Evolutionary conservation across 1,284 basidiomycete species (phyloP), one percentile per base, ranked within the genome.

Genomic region (Vanrija pseudolonga): DNA sequence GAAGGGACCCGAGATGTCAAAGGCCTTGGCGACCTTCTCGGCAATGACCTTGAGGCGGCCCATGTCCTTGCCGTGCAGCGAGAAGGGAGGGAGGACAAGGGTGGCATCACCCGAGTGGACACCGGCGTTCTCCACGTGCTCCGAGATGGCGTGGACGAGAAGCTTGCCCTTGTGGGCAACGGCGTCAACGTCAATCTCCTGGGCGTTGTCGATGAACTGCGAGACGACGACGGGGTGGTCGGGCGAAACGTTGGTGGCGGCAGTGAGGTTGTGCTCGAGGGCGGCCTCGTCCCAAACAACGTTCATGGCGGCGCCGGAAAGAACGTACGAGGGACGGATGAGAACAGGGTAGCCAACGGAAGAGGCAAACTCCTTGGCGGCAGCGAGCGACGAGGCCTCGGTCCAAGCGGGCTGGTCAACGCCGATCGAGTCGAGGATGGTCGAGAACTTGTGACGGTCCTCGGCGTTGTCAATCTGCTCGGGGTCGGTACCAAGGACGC

Each of bases 241-340:
- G 43, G 93, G 93, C 11, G 96, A 98, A 57, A 98, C 95, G 56
- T 89, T 85, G 43, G 96, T 90, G 12, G 96, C 96, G 12, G 90
- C 89, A 15, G 92, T 93, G 44, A 99, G 84, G 68, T 92, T 92
- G 79, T 96, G 87, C 66, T 95, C 88, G 45, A 99, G 82, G 9
- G 85, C 81, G 17, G 87, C 83, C 75, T 95, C 92, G 74, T 96
- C 91, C 77, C 89, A 90, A 36, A 98, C 93, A 50, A 98, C 94
- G 77, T 97, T 98, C 96, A 99, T 99, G 18, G 96, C 96, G 37
- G 96, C 95, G 58, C 96, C 96, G 11, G 94, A 98, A 38, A 98
- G 85, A 45, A 98, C 96, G 76, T 98, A 98, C 0, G 93, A 96
- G 8, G 94, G 94, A 50, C 93, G 89, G 66, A 97, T 91, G 51